Conservation (phyloP, 805 yeast species). For the Saccharomycopsis babjevae region DNA sequence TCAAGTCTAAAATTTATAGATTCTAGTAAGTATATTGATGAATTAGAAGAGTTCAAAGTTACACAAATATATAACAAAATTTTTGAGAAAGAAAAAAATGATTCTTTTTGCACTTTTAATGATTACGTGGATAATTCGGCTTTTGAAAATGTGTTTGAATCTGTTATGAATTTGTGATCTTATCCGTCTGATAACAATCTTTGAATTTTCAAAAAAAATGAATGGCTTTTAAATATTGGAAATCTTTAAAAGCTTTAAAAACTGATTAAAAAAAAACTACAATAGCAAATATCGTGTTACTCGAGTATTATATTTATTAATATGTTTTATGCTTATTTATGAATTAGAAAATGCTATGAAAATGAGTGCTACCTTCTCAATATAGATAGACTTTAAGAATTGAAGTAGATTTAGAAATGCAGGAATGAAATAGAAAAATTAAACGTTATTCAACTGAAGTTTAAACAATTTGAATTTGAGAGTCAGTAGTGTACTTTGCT, state of each 20-base stretch:
- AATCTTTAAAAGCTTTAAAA: too few species aligned
- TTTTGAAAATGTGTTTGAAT: neutral
- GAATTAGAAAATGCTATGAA: too few species aligned
- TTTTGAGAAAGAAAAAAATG: neutral
- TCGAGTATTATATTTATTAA: too few species aligned
- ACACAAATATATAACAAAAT: neutral
- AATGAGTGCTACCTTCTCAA: neutral
- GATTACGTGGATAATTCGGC: neutral
- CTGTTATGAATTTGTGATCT: neutral
- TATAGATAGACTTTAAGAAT: neutral
- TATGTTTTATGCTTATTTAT: too few species aligned
- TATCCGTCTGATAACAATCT: neutral
- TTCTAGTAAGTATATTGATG: neutral
- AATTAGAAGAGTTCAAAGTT: neutral
- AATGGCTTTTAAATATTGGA: too few species aligned
- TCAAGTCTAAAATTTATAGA: neutral
- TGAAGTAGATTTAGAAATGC: neutral
- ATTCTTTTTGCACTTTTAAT: neutral
- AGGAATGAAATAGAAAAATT: neutral
- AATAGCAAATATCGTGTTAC: too few species aligned
- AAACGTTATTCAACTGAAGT: neutral
- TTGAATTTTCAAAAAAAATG: too few species aligned
- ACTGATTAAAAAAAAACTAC: too few species aligned
- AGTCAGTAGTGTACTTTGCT: slow-evolving; percentile 26
- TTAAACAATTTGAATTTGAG: slow-evolving; percentile 20